phyloP scores from a whole-genome alignment of 169 alveolate species.

The Babesia bigemina region DNA sequence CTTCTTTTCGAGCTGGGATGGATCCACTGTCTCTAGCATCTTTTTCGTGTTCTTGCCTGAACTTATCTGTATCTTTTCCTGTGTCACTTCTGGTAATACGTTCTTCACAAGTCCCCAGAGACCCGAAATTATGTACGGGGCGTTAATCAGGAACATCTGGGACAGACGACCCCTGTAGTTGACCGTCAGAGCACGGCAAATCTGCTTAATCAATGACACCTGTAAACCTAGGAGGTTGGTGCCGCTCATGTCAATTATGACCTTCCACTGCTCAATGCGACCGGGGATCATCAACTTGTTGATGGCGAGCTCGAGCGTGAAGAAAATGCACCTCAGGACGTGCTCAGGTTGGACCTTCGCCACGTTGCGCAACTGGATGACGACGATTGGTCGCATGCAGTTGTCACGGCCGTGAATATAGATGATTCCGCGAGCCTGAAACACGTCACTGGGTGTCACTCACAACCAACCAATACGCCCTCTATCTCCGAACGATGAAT shows the following conservation, averaged over 20 bases:
- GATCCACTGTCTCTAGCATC: constrained; percentile 50
- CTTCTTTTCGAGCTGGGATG: constrained; percentile 64
- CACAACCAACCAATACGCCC: constrained; percentile 41
- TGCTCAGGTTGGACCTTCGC: constrained; percentile 30
- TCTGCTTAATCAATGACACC: constrained; percentile 69
- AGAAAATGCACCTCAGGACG: constrained; percentile 50
- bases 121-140: constrained; percentile 65
- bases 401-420: constrained; percentile 77
- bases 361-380: constrained; percentile 41
- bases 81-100: constrained; percentile 61
- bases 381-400: constrained; percentile 75
- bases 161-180: constrained; percentile 66
- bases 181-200: constrained; percentile 71
- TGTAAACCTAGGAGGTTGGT: constrained; percentile 71
- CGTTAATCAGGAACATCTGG: constrained; percentile 63
- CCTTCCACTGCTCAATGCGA: constrained; percentile 76
- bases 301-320: constrained; percentile 64
- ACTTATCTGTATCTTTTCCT: constrained; percentile 60
- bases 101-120: constrained; percentile 61
- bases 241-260: constrained; percentile 71
- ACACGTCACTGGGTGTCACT: not conserved
- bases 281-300: constrained; percentile 72
- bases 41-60: constrained; percentile 60
- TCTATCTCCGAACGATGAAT: constrained; percentile 60
- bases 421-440: constrained; percentile 69